Evolutionary conservation across 495 filamentous ascomycete species (phyloP), one percentile per base, ranked within the genome.

Genomic region (Aspergillus nanangensis): DNA sequence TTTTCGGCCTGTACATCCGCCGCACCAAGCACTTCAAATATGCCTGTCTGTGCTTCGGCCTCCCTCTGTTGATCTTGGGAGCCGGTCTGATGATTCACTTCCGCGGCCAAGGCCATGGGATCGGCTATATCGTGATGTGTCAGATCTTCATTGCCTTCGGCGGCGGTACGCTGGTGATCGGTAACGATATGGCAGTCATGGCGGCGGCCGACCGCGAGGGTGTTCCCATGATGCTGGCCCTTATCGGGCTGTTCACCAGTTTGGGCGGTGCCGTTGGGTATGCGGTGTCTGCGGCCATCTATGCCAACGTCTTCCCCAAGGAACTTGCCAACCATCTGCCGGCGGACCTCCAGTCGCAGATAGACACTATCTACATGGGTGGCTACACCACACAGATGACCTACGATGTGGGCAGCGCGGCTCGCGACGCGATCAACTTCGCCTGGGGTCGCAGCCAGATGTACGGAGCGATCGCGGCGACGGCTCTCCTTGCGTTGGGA

Each of bases 61-160:
- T 87, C 0, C 82, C 84, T 0, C 58, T 88, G 15, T 69, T 76
- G 58, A 69, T 84, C 25, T 75, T 86, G 18, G 76, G 83, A 2
- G 76, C 81, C 0, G 76, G 85, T 13, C 73, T 86, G 42, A 77
- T 87, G 77, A 86, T 73, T 52, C 75, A 69, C 50, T 89, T 88
- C 75, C 81, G 86, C 25, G 81, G 84, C 36, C 66, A 78, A 44
- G 69, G 74, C 3, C 69, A 65, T 14, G 54, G 71, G 38, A 70
- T 88, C 37, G 84, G 82, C 19, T 87, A 82, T 59, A 65, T 90
- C 15, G 68, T 88, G 63, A 86, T 88, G 81, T 83, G 78, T 52
- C 84, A 90, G 62, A 86, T 90, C 60, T 83, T 89, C 65, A 87
- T 90, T 52, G 81, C 86, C 21, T 78, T 91, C 42, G 70, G 74